Conservation (phyloP, 192 early-diverging fungal species). For the Oehlia diaphana region DNA sequence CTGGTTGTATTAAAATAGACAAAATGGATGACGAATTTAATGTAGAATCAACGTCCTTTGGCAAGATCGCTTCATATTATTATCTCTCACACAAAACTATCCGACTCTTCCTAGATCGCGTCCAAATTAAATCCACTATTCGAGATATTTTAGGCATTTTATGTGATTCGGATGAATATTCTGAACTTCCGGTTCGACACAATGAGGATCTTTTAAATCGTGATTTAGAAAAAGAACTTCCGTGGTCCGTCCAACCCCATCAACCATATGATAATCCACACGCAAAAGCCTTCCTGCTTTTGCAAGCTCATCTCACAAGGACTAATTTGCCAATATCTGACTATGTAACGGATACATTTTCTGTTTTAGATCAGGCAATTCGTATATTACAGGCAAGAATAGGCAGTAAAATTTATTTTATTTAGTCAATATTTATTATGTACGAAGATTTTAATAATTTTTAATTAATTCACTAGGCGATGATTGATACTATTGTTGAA, state of each 20-base stretch:
- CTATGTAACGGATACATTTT: slow-evolving; percentile 87
- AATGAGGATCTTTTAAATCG: slow-evolving; percentile 92
- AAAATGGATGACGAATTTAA: slow-evolving; percentile 65
- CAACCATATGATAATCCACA: slow-evolving; percentile 81
- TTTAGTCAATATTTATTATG: not conserved
- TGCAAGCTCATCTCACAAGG: slow-evolving; percentile 88
- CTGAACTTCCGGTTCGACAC: slow-evolving; percentile 90
- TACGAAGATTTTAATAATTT: not conserved
- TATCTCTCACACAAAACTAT: slow-evolving; percentile 87
- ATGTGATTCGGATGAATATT: slow-evolving; percentile 83
- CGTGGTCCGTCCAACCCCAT: slow-evolving; percentile 59
- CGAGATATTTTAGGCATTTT: slow-evolving; percentile 75
- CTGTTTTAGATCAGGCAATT: slow-evolving; percentile 89
- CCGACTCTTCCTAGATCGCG: slow-evolving; percentile 57
- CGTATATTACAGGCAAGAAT: slow-evolving; percentile 72
- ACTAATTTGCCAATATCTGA: slow-evolving; percentile 82
- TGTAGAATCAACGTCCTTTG: slow-evolving; percentile 72
- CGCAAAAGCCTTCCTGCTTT: slow-evolving; percentile 84
- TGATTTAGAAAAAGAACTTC: slow-evolving; percentile 75
- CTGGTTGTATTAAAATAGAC: slow-evolving; percentile 71
- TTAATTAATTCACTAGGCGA: slow-evolving; percentile 57
- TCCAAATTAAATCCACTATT: slow-evolving; percentile 50
- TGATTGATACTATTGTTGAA: slow-evolving; percentile 85
- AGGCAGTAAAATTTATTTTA: not conserved
- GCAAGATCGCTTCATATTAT: slow-evolving; percentile 88